Base-by-base conservation (phyloP, 2,329 filamentous ascomycete species). In the Elsinoe australis region DNA sequence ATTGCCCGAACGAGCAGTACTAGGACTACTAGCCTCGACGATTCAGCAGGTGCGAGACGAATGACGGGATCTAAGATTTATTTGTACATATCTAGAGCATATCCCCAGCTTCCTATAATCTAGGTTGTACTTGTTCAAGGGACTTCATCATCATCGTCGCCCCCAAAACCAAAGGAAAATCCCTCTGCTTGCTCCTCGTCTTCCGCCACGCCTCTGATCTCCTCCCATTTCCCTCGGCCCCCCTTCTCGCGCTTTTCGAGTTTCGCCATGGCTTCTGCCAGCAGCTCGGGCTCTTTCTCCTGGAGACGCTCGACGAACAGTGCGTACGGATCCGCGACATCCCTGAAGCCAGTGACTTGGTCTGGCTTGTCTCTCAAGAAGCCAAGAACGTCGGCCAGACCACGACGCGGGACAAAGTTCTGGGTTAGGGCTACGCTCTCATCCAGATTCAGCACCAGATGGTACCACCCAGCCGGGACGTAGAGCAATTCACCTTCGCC, bases 381-480 rank as follows among this genome's bases (percentile, higher is more conserved):
- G 1, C 78, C 78, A 46, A 96, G 65, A 0, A 88, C 88, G 34
- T 87, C 80, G 0, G 75, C 71, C 1, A 95, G 67, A 58, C 90
- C 83, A 3, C 79, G 80, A 31, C 68, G 66, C 0, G 92, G 89
- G 9, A 96, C 86, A 61, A 96, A 95, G 62, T 96, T 96, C 63
- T 96, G 90, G 5, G 90, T 96, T 54, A 96, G 75, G 3, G 90
- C 92, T 54, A 96, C 85, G 34, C 85, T 84, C 9, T 79, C 75
- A 56, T 88, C 84, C 1, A 95, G 70, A 60, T 96, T 96, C 36
- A 96, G 82, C 7, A 96, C 92, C 24, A 96, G 71, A 71, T 96
- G 90, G 82, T 92, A 96, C 90, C 90, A 96, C 4, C 90, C 89
- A 45, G 83, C 88, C 0, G 92, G 90, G 4, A 96, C 90, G 61